Evolutionary conservation across 768 basidiomycete species (phyloP), one percentile per base, ranked within the genome.

Genomic region (Holtermannia corniformis): DNA sequence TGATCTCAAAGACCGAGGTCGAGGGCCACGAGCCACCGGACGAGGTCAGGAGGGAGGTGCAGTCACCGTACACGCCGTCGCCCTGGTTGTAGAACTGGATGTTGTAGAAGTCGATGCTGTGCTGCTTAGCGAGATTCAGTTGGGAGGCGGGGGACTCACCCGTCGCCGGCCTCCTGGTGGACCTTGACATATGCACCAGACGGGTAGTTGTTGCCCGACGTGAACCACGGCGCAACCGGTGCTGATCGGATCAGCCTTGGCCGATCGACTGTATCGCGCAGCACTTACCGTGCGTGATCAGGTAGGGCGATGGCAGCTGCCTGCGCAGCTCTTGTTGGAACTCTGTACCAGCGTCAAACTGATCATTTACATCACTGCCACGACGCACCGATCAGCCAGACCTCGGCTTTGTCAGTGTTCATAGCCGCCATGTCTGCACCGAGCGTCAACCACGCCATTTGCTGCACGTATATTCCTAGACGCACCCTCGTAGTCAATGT

Each of bases 21-120:
- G 81, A 50, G 5, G 85, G 86, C 80, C 81, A 86, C 40, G 73
- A 67, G 50, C 69, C 75, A 3, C 82, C 81, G 5, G 83, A 85
- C 0, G 76, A 66, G 3, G 74, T 80, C 44, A 86, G 71, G 24
- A 88, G 78, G 10, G 58, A 58, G 20, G 55, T 49, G 50, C 70
- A 71, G 44, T 55, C 54, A 21, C 47, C 49, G 54, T 71, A 71
- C 5, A 62, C 54, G 5, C 51, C 60, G 12, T 55, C 52, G 25
- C 71, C 71, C 44, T 72, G 71, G 51, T 72, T 72, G 55, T 72
- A 72, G 62, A 70, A 72, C 52, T 72, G 71, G 27, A 72, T 49
- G 46, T 72, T 58, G 43, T 50, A 54, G n/a, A 32, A 58, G 50
- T 50, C 48, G 26, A 55, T 50, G 1, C 1, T 4, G n/a, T 25